Evolutionary conservation across 1,284 basidiomycete genomes (phyloP).

Genomic region (Schizopora paradoxa): DNA sequence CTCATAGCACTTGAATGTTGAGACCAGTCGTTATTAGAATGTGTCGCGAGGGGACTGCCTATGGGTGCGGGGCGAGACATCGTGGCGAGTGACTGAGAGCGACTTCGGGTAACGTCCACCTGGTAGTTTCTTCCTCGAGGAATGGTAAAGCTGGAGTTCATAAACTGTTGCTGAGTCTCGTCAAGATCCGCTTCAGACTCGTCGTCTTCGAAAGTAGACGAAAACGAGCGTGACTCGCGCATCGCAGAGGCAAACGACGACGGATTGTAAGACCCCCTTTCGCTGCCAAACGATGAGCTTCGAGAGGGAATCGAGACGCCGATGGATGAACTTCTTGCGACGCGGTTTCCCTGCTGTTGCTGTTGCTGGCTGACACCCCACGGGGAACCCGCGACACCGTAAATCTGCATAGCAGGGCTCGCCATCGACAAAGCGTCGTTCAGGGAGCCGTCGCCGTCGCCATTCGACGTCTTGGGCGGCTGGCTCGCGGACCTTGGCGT

Average conservation of each 20-base stretch:
- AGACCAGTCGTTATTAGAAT: constrained; percentile 39
- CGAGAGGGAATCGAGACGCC: constrained; percentile 24
- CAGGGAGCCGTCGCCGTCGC: constrained; percentile 40
- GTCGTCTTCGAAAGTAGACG: constrained; percentile 69
- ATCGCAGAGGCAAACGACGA: constrained; percentile 53
- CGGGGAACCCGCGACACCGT: constrained; percentile 30
- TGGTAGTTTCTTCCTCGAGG: constrained; percentile 29
- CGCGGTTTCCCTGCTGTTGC: constrained; percentile 4
- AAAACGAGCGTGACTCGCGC: constrained; percentile 54
- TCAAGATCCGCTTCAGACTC: constrained; percentile 56
- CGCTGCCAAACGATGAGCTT: constrained; percentile 49
- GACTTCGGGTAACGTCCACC: constrained; percentile 59
- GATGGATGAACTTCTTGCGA: constrained; percentile 13
- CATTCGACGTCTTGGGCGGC: constrained; percentile 48
- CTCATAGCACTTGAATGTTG: constrained; percentile 41
- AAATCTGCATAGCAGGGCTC: constrained; percentile 48
- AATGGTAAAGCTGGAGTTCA: constrained; percentile 46
- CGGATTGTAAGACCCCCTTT: constrained; percentile 37
- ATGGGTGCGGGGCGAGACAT: constrained; percentile 45
- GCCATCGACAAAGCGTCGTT: too few relatives aligned
- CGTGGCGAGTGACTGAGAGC: constrained; percentile 69
- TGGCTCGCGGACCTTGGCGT: constrained; percentile 57
- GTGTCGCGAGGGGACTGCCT: constrained; percentile 33
- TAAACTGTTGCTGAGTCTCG: constrained; percentile 25
- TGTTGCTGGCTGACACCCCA: constrained; percentile 23